Base-by-base conservation (phyloP, 208 protist genomes). In the Crithidia expoeki region DNA sequence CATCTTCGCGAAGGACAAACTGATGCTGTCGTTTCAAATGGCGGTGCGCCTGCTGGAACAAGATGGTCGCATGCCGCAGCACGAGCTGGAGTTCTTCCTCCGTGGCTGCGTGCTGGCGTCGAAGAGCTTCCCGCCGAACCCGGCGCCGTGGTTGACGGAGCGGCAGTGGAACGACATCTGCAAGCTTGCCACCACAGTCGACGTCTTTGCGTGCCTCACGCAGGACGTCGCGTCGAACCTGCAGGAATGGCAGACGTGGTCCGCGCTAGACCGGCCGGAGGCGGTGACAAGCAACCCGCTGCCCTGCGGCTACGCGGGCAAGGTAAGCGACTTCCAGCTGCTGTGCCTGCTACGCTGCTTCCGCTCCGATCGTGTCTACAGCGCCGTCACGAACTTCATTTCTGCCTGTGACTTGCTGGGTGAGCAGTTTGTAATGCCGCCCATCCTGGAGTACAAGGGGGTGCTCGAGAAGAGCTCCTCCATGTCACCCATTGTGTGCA, bases 1-100 rank as follows among this genome's bases (percentile, higher is more conserved):
- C 58, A 96, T 99, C 56, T 99, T 99, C 75, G 98, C 99, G 82
- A 90, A 85, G 72, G 96, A 99, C 78, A 99, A 99, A 84, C 80
- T 99, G 27, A 99, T 99, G 94, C 98, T 99, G 71, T 97, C 98
- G 9, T 98, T 99, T 68, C 98, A 99, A 62, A 98, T 99, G 72
- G 89, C 97, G 16, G 80, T 99, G 19, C 95, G 95, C 32, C 95
- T 99, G n/a, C 85, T 99, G 28, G 68, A 90, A 21, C 96, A 97
- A 59, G 84, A 98, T 23, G 77, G 77, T 58, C 75, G 86, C 40
- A 80, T 99, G 67, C 63, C 88, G 55, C 63, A 68, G n/a, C 58
- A 50, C 33, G 90, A 99, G 73, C 86, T 99, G 12, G 98, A 99
- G 74, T 99, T 99, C 80, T 99, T 99, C 75, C 83, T 99, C 27